Evolutionary conservation across 306 rosid genomes (phyloP).

Genomic region (Cucurbita argyrosperma): DNA sequence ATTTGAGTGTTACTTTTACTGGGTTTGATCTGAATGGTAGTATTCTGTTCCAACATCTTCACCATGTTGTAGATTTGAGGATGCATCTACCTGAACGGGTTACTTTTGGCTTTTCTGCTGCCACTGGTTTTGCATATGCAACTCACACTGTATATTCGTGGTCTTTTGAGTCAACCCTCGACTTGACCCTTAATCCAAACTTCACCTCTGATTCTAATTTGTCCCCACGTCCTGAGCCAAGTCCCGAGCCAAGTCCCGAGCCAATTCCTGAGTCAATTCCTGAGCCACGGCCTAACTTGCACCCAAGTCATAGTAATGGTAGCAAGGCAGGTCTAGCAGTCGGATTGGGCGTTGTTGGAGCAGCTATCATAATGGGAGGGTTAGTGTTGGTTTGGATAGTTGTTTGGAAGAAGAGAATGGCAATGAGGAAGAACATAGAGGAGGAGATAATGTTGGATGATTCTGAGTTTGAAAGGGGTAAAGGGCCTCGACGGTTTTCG

Average conservation of each 20-base stretch:
- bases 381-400: background rate
- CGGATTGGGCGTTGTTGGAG: slow-evolving; percentile 1
- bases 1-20: slow-evolving; percentile 20
- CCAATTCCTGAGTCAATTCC: no score
- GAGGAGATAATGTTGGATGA: background rate
- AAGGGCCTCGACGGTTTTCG: slow-evolving; percentile 2
- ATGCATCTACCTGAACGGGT: slow-evolving; percentile 10
- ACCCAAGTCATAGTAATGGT: background rate
- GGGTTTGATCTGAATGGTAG: background rate
- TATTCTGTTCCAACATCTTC: background rate
- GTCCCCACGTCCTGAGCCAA: background rate
- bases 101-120: slow-evolving; percentile 18
- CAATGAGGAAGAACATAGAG: background rate
- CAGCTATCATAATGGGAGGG: background rate
- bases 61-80: slow-evolving; percentile 10
- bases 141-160: slow-evolving; percentile 1
- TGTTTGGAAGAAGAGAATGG: background rate
- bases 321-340: background rate
- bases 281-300: no score
- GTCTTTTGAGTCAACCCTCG: background rate
- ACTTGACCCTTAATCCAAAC: background rate
- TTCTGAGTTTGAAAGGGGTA: background rate
- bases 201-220: background rate
- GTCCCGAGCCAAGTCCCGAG: no score
- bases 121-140: background rate